These are phyloP conservation scores for Xylaria longipes DNA, from an alignment of 495 filamentous ascomycete genomes.

Conservation along the genomic window DNA sequence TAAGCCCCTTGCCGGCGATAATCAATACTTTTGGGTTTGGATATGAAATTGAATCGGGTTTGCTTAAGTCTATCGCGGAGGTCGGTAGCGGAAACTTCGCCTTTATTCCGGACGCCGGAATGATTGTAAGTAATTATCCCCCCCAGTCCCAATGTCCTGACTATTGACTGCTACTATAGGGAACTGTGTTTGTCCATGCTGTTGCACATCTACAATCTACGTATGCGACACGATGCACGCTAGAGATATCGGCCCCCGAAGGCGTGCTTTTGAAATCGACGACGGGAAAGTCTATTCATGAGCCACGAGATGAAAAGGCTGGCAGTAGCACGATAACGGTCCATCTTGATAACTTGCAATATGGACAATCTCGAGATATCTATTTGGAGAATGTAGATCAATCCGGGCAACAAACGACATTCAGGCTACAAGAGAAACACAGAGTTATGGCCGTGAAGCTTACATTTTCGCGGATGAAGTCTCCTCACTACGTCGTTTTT, in stretches of 20 bases:
- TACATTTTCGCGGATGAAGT: constrained; percentile 36
- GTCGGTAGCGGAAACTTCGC: constrained; percentile 51
- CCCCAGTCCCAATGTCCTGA: not conserved
- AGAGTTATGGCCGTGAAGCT: constrained; percentile 39
- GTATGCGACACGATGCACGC: constrained; percentile 43
- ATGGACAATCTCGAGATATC: constrained; percentile 56
- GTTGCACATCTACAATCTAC: constrained; percentile 56
- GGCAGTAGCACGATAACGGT: constrained; percentile 37
- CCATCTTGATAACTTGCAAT: constrained; percentile 50
- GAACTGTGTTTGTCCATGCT: constrained; percentile 55
- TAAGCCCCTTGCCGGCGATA: constrained; percentile 40
- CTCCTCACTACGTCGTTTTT: not conserved
- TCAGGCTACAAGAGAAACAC: not conserved
- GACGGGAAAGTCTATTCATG: constrained; percentile 40
- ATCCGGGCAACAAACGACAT: not conserved
- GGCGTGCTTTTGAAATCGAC: constrained; percentile 42
- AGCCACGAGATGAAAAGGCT: constrained; percentile 6
- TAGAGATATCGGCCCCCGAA: constrained; percentile 43
- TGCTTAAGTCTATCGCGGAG: constrained; percentile 55
- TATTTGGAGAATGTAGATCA: constrained; percentile 38
- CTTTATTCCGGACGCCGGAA: constrained; percentile 56
- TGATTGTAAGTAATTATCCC: constrained; percentile 45
- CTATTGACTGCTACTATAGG: constrained; percentile 30
- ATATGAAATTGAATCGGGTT: constrained; percentile 45
- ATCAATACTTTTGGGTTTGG: constrained; percentile 59